These are phyloP conservation scores for Eimeria falciformis DNA, from an alignment of 169 alveolate genomes.

Conservation along the genomic window DNA sequence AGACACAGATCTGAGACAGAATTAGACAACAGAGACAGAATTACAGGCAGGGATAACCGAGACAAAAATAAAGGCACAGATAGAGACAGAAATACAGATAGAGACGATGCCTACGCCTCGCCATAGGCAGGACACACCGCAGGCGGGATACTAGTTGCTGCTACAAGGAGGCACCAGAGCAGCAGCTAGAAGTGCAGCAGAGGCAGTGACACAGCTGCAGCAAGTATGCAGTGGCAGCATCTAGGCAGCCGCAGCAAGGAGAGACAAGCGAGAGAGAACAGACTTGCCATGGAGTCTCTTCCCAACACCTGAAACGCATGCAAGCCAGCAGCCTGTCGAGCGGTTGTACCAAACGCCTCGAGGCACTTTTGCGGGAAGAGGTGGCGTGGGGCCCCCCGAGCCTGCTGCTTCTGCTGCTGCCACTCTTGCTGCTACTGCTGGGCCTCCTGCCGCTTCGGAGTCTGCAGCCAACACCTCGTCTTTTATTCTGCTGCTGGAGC, in stretches of 20 bases:
- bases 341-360: conserved; percentile 75
- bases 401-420: conserved; percentile 37
- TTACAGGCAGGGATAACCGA: background rate
- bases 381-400: background rate
- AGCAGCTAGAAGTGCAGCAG: background rate
- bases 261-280: background rate
- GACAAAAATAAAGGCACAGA: background rate
- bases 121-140: no score
- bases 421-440: conserved; percentile 34
- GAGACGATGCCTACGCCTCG: no score
- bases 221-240: background rate
- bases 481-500: background rate
- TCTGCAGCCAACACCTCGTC: conserved; percentile 28
- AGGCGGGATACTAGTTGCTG: background rate
- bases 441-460: background rate
- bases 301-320: conserved; percentile 74
- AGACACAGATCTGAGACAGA: background rate
- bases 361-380: conserved; percentile 55
- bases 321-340: conserved; percentile 75
- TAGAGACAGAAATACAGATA: no score
- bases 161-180: no score
- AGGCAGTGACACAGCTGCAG: background rate
- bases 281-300: conserved; percentile 71
- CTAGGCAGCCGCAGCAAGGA: background rate
- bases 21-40: background rate